phyloP scores from a whole-genome alignment of 2,329 filamentous ascomycete species.

The Penicillium fuscoglaucum region DNA sequence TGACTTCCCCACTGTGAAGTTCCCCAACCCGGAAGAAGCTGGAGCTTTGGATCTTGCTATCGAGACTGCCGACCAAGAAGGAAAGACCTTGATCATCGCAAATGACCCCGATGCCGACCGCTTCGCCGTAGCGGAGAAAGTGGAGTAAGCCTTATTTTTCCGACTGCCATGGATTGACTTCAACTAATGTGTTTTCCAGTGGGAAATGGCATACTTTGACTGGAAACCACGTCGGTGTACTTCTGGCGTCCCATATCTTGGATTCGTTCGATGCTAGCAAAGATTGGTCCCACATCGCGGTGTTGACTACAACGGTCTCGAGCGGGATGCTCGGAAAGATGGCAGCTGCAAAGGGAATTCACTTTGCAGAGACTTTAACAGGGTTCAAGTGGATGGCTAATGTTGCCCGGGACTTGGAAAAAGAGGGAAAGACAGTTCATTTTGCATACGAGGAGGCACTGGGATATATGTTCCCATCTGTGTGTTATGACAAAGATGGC shows the following conservation, averaged over 20 bases:
- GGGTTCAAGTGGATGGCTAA: conserved; percentile 71
- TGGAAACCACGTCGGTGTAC: conserved; percentile 64
- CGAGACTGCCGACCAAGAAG: conserved; percentile 52
- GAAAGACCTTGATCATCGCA: conserved; percentile 56
- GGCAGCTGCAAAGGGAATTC: conserved; percentile 56
- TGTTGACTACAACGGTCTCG: conserved; percentile 65
- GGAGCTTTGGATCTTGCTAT: conserved; percentile 63
- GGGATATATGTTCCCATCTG: conserved; percentile 64
- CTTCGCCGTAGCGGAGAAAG: conserved; percentile 61
- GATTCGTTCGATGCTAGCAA: conserved; percentile 44
- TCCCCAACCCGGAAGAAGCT: conserved; percentile 66
- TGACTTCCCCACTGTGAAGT: conserved; percentile 63
- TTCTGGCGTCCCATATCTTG: conserved; percentile 59
- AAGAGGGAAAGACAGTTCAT: conserved; percentile 51
- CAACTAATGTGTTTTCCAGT: conserved; percentile 23
- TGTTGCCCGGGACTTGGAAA: conserved; percentile 54
- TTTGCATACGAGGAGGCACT: conserved; percentile 67
- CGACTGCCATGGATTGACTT: neutral
- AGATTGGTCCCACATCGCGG: conserved; percentile 48
- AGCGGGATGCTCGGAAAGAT: conserved; percentile 63
- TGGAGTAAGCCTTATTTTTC: conserved; percentile 38
- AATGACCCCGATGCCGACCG: conserved; percentile 67
- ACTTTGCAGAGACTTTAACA: conserved; percentile 62
- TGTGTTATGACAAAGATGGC: conserved; percentile 66
- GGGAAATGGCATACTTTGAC: conserved; percentile 62